phyloP scores from a whole-genome alignment of 805 yeast species.

The Monosporozyma unispora region DNA sequence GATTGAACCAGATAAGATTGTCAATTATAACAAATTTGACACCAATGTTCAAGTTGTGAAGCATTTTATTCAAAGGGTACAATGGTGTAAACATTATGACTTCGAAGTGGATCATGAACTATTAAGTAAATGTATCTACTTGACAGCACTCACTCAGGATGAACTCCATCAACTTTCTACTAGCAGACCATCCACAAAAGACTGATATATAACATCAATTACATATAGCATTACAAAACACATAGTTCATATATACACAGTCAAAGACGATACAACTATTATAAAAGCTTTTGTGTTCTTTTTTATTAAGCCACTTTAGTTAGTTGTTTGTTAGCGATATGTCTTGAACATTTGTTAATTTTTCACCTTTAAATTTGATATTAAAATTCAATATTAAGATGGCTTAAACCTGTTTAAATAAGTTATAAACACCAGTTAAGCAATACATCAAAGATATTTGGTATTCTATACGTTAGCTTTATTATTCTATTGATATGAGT shows the following conservation, averaged over 20 bases:
- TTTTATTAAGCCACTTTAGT: too few relatives aligned
- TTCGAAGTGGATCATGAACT: conserved; percentile 51
- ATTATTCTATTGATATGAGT: not conserved
- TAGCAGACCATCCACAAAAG: not conserved
- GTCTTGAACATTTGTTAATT: too few relatives aligned
- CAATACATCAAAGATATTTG: not conserved
- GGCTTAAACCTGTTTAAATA: not conserved
- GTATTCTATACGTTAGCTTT: not conserved
- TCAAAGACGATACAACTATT: not conserved
- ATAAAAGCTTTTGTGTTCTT: not conserved
- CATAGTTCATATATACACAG: not conserved
- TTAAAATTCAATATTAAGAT: not conserved
- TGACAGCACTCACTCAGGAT: conserved; percentile 61
- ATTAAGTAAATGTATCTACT: conserved; percentile 74
- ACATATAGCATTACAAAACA: not conserved
- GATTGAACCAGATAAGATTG: conserved; percentile 32
- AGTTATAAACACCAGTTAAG: not conserved
- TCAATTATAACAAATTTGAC: conserved; percentile 72
- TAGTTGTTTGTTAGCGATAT: too few relatives aligned
- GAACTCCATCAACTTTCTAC: conserved; percentile 37
- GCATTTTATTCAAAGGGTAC: conserved; percentile 69
- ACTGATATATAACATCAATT: not conserved
- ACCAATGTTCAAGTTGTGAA: conserved; percentile 70
- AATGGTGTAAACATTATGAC: conserved; percentile 68
- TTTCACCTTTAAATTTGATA: not conserved